Conservation (phyloP, 495 filamentous ascomycete genomes). For the Darksidea phi region DNA sequence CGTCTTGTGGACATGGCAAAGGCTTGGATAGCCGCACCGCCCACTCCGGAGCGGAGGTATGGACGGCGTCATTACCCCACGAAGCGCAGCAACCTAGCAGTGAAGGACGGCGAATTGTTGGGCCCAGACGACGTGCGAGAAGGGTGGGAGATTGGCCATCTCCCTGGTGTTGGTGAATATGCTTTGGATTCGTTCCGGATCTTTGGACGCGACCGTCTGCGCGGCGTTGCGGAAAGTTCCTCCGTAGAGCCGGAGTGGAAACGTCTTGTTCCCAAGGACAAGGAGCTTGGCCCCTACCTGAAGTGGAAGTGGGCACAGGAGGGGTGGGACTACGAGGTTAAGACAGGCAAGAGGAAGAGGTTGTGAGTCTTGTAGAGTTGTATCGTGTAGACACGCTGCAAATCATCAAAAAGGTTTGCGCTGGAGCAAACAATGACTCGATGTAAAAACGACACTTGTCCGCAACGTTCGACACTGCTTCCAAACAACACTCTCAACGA, state of each 20-base stretch:
- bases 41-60: conserved; percentile 58
- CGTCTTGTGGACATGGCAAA: conserved; percentile 67
- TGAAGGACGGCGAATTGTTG: conserved; percentile 51
- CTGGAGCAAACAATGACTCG: too few relatives aligned
- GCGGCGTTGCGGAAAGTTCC: conserved; percentile 47
- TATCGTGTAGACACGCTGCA: too few relatives aligned
- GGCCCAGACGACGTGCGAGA: conserved; percentile 39
- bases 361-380: not conserved
- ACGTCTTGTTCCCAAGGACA: conserved; percentile 78
- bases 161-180: conserved; percentile 81
- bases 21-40: conserved; percentile 66
- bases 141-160: conserved; percentile 79
- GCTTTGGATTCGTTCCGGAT: conserved; percentile 92
- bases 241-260: conserved; percentile 71
- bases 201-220: conserved; percentile 79
- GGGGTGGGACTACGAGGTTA: conserved; percentile 77
- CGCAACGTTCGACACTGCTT: too few relatives aligned
- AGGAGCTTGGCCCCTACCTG: conserved; percentile 83
- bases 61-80: conserved; percentile 68
- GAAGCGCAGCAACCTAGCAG: conserved; percentile 54
- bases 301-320: conserved; percentile 90
- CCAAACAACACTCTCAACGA: too few relatives aligned
- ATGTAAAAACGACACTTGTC: too few relatives aligned
- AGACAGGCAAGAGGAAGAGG: conserved; percentile 60
- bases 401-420: too few relatives aligned